Evolutionary conservation across 2,329 filamentous ascomycete species (phyloP), one percentile per base, ranked within the genome.

Genomic region (Cercospora sp.): DNA sequence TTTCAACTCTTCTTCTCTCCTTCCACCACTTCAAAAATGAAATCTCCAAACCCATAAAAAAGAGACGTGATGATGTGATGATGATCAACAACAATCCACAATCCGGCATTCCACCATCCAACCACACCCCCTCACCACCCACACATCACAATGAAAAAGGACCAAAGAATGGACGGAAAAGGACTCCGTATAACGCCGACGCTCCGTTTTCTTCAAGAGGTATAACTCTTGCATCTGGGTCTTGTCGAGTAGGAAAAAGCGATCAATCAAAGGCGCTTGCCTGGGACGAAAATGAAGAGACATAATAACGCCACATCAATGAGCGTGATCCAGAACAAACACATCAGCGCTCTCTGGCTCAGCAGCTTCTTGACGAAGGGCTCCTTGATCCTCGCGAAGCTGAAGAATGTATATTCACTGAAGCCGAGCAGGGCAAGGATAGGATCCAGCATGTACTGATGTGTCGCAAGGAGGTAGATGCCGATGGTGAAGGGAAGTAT

Each of bases 371-470:
- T 78, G 65, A 99, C 91, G 77, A 95, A 99, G 0, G 93, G 92
- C 80, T 99, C 95, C 65, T 91, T 89, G 71, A 98, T 92, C 48
- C 88, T 87, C 26, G 91, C 91, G 83, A 96, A 97, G 80, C 90
- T 91, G 85, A 97, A 94, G 61, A 96, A 93, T 0, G 94, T 97
- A 82, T 98, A 97, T 82, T 99, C 96, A 83, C 94, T 97, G 79
- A 90, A 90, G 39, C 94, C 94, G n/a, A 91, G 79, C 20, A 98
- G 85, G 4, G 93, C 95, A 79, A 98, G 88, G 70, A 97, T 84
- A 0, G 96, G 94, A 76, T 99, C 95, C 62, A 99, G 88, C 72
- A 93, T 93, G 82, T 98, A 99, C 79, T 98, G 94, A 77, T 98
- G 96, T 2, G 94, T 95, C 30, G 91, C 87, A 36, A 97, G 87